Conservation (phyloP, 305 asterid genomes). For the Coffea humblotiana region DNA sequence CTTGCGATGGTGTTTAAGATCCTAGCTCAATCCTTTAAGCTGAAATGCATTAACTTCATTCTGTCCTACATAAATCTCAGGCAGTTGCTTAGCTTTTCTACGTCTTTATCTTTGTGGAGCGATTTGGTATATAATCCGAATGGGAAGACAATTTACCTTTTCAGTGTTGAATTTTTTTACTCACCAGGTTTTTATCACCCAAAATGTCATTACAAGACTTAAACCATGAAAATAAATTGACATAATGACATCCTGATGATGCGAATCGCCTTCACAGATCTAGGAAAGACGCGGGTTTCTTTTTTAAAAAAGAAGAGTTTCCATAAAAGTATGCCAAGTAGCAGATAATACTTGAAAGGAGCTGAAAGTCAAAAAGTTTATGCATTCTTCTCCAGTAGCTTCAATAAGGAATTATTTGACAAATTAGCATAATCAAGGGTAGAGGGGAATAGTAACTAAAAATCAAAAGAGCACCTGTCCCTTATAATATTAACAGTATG, state of each 20-base stretch:
- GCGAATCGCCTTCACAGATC: not conserved
- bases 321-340: not conserved
- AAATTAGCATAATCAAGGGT: not conserved
- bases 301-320: not conserved
- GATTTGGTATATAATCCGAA: not conserved
- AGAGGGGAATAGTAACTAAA: not conserved
- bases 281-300: not conserved
- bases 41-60: not conserved
- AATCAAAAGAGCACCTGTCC: slow-evolving; percentile 61
- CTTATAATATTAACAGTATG: slow-evolving; percentile 73
- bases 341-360: not conserved
- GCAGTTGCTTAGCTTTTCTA: not conserved
- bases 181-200: not conserved
- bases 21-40: not conserved
- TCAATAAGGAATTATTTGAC: not conserved
- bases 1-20: not conserved
- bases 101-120: not conserved
- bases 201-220: not conserved
- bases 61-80: not conserved
- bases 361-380: not conserved
- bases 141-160: not conserved
- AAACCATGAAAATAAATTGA: not conserved
- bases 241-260: not conserved
- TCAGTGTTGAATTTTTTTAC: not conserved
- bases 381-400: not conserved